A percentile compares a stretch with the other conserved stretches of the same genome.
Evolutionary conservation across 805 yeast genomes (phyloP).

Genomic region (Clavispora carvajalis): DNA sequence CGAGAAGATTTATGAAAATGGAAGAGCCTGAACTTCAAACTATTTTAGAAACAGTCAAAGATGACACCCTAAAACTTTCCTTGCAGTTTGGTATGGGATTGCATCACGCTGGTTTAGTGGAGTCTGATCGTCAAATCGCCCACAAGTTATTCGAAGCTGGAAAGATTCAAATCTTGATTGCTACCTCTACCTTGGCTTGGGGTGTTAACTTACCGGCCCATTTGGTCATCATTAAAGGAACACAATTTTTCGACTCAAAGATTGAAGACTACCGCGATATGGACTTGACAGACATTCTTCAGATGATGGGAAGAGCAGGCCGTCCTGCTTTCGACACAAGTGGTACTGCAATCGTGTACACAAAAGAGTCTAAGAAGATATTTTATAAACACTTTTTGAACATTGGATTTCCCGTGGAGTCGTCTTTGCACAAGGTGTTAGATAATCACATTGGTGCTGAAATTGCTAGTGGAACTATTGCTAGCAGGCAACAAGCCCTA

Average conservation of each 20-base stretch:
- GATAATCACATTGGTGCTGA: slow-evolving; percentile 82
- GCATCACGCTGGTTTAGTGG: slow-evolving; percentile 80
- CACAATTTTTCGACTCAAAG: slow-evolving; percentile 47
- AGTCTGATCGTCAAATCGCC: slow-evolving; percentile 62
- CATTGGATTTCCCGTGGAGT: slow-evolving; percentile 79
- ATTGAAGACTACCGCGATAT: slow-evolving; percentile 55
- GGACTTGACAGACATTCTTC: slow-evolving; percentile 78
- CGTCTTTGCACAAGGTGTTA: slow-evolving; percentile 70
- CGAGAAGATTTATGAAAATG: slow-evolving; percentile 65
- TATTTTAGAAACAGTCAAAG: slow-evolving; percentile 56
- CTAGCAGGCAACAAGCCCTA: slow-evolving; percentile 61
- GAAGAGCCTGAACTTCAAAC: slow-evolving; percentile 55
- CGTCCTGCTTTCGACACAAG: slow-evolving; percentile 76
- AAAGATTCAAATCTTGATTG: slow-evolving; percentile 66
- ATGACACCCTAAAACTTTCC: slow-evolving; percentile 72
- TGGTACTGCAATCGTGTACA: slow-evolving; percentile 64
- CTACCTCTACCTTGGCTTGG: slow-evolving; percentile 82
- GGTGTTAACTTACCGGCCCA: slow-evolving; percentile 64
- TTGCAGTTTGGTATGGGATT: slow-evolving; percentile 70
- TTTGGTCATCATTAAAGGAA: slow-evolving; percentile 59
- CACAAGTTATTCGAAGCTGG: slow-evolving; percentile 68
- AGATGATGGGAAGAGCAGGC: slow-evolving; percentile 85
- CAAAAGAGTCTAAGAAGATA: slow-evolving; percentile 68
- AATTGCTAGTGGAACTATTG: slow-evolving; percentile 64
- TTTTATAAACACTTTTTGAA: slow-evolving; percentile 76